phyloP scores from a whole-genome alignment of 305 asterid genomes.

The Fraxinus dipetala region DNA sequence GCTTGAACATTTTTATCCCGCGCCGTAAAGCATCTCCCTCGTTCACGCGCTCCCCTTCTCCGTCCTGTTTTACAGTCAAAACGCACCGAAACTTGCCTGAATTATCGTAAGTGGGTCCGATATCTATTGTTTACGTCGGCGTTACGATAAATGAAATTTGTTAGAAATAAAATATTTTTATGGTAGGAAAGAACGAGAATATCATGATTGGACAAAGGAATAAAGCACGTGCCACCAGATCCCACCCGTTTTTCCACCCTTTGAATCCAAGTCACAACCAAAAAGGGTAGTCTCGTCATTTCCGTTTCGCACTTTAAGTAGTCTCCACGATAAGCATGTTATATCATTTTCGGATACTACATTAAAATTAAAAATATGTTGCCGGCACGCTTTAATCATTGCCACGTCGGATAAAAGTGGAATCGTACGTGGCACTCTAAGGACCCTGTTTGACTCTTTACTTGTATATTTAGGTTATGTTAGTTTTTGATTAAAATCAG shows the following conservation, averaged over 20 bases:
- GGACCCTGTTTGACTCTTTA: not conserved
- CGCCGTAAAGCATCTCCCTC: too few relatives aligned
- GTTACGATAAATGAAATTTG: too few relatives aligned
- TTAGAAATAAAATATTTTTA: not conserved
- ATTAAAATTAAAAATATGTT: not conserved
- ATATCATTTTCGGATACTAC: not conserved
- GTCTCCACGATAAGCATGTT: not conserved
- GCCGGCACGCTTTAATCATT: not conserved
- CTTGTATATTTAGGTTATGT: too few relatives aligned
- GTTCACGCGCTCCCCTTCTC: too few relatives aligned
- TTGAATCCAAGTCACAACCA: not conserved
- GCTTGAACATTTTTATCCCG: too few relatives aligned
- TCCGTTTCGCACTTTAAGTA: not conserved
- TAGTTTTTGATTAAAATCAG: too few relatives aligned
- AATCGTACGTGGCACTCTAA: slow-evolving; percentile 17
- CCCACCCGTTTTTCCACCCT: slow-evolving; percentile 5
- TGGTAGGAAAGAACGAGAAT: slow-evolving; percentile 15
- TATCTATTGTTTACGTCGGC: too few relatives aligned
- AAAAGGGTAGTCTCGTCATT: not conserved
- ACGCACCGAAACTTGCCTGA: too few relatives aligned
- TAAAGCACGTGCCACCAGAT: slow-evolving; percentile 29
- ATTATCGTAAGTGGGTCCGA: too few relatives aligned
- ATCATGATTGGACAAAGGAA: slow-evolving; percentile 13
- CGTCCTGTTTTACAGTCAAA: too few relatives aligned
- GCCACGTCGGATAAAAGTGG: not conserved